phyloP scores from a whole-genome alignment of 2,329 filamentous ascomycete species.

The Bipolaris zeicola region DNA sequence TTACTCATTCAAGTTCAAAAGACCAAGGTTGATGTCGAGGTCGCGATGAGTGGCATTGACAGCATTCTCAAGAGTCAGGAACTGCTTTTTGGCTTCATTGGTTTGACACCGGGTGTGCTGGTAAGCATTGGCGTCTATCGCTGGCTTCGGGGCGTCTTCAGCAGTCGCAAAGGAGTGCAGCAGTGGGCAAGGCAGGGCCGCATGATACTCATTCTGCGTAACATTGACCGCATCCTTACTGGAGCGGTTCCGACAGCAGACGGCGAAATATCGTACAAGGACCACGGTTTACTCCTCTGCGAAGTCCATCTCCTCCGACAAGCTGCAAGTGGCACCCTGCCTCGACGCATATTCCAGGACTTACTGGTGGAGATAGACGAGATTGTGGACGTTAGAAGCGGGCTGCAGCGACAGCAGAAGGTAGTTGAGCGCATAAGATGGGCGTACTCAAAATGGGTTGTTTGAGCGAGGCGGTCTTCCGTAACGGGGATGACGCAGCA shows the following conservation, averaged over 20 bases:
- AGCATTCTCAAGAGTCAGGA: slow-evolving; percentile 94
- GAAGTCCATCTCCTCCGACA: slow-evolving; percentile 84
- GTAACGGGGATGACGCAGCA: not conserved
- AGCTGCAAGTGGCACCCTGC: slow-evolving; percentile 70
- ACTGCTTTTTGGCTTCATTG: slow-evolving; percentile 94
- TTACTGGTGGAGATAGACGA: slow-evolving; percentile 89
- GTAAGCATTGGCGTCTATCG: slow-evolving; percentile 76
- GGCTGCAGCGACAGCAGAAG: slow-evolving; percentile 76
- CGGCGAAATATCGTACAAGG: slow-evolving; percentile 83
- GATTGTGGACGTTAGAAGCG: slow-evolving; percentile 77
- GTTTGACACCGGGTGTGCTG: slow-evolving; percentile 89
- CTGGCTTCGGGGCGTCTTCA: slow-evolving; percentile 73
- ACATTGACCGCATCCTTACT: slow-evolving; percentile 74
- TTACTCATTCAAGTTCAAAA: slow-evolving; percentile 97
- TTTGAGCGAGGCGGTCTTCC: slow-evolving; percentile 13
- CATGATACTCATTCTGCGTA: slow-evolving; percentile 79
- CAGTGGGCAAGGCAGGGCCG: slow-evolving; percentile 69
- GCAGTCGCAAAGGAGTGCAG: slow-evolving; percentile 70
- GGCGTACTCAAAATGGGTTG: slow-evolving; percentile 80
- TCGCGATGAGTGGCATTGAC: slow-evolving; percentile 95
- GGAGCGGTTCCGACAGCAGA: slow-evolving; percentile 66
- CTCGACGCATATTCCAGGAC: slow-evolving; percentile 75
- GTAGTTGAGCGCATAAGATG: slow-evolving; percentile 85
- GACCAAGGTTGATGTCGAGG: slow-evolving; percentile 96
- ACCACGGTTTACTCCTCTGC: slow-evolving; percentile 87